Evolutionary conservation across 768 basidiomycete genomes (phyloP), one percentile per base, ranked within the genome.

Genomic region (Boletus bicolor): DNA sequence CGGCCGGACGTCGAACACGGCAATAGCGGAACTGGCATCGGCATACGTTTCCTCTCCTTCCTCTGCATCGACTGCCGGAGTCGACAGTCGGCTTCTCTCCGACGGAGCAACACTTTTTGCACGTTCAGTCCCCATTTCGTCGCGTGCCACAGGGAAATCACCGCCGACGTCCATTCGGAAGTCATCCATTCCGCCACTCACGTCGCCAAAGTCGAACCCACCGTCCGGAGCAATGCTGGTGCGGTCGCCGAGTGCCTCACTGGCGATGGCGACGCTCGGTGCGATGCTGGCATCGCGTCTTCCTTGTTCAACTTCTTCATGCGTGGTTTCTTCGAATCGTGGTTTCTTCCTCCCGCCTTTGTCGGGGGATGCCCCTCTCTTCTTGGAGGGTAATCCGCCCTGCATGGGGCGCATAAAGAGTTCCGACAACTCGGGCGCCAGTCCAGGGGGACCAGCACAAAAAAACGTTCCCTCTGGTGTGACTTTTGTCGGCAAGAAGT

Each of bases 401-500:
- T 77, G 77, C 4, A 86, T 60, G 10, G 93, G 91, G 41, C 89
- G 88, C 76, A 89, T 79, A 74, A 97, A 99, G 52, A 99, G 74
- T 51, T 89, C 83, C 2, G 82, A 80, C 21, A 99, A 77, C 69
- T 96, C 92, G 0, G 89, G 86, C 0, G 85, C 83, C 47, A 95
- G 71, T 9, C 91, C 91, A 12, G 89, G 88, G 11, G 95, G 94
- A 0, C 89, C 93, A 44, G 87, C 89, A 64, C 82, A 90, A 72
- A 95, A 87, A 65, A 87, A 87, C 3, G 79, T 82, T 28, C 86
- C 86, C n/a, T 83, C 79, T 15, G 82, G 77, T 2, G 85, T 88
- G n/a, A 77, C 75, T 60, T 85, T 85, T 3, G 87, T 90, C 10
- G 95, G 93, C 45, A 97, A 74, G 76, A 93, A 98, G 69, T 93